Evolutionary conservation across 441 rosid species (phyloP), one percentile per base, ranked within the genome.

Genomic region (Biscutella laevigata): DNA sequence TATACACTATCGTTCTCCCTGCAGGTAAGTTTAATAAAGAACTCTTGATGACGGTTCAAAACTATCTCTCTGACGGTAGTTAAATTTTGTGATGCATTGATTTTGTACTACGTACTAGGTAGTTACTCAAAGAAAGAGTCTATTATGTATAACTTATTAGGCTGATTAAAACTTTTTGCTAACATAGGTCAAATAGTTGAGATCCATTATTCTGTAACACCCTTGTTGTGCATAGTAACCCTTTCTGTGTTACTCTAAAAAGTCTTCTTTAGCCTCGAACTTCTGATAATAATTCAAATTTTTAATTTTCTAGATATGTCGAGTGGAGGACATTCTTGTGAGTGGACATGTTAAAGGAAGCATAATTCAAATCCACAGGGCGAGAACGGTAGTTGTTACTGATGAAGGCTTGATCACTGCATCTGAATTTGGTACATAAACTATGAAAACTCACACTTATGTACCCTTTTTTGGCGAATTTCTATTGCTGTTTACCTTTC

Each of bases 251-350:
- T 32, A 47, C 43, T 41, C 29, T 36, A n/a, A n/a, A n/a, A n/a
- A n/a, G n/a, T n/a, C n/a, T n/a, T 19, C 4, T 29, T 13, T 30
- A 35, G 21, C 12, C 4, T 39, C 30, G 0, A 30, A 30, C 2
- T 39, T 24, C 45, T 30, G 4, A 20, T 54, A 16, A 36, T 38
- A 28, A 15, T 38, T 22, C 25, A 8, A 28, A 29, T 27, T 42
- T 58, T 24, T 24, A 4, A 44, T 54, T 60, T 34, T 53, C 7
- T 76, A 92, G 99, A 86, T 92, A 57, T 92, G 95, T 64, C 88
- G 99, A 20, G 97, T 92, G 49, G 99, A 92, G 77, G 99, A 88
- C 68, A 74, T 92, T 67, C 89, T 88, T 60, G 94, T 92, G 57
- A 75, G 71, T 75, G 99, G 99, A 51, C 66, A 74, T 56, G 59